Evolutionary conservation across 2,329 filamentous ascomycete species (phyloP), one percentile per base, ranked within the genome.

Genomic region (Parafenestella ontariensis): DNA sequence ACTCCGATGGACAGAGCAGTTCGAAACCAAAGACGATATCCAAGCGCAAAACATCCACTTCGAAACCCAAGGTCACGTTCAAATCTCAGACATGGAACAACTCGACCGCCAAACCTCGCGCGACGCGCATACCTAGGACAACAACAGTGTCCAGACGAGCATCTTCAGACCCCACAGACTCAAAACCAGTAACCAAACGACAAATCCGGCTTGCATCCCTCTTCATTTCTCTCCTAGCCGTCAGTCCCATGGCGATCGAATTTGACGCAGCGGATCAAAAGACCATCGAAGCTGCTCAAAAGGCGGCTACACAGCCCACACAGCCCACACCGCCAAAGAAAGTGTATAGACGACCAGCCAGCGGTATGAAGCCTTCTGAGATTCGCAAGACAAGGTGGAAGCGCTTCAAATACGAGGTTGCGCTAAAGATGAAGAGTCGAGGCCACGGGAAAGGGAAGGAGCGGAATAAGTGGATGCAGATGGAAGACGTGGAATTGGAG

Each of bases 401-500:
- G 41, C 50, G 54, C 3, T 62, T 64, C 49, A 56, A 60, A 18
- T 54, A 59, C 11, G 54, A 56, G 46, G 23, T 63, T 21, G 42
- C 45, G 3, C 26, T 62, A 33, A 58, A 55, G 41, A 55, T 55
- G 41, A 61, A 44, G 17, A 54, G 29, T n/a, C 40, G 33, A 2
- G 31, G 28, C 21, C 52, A 24, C 24, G 18, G 36, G 15, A 59
- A 59, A 21, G 44, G 21, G 9, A 59, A 58, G 23, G 41, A 46
- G 17, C 42, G 43, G 34, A 41, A 46, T 31, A 40, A 47, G 11
- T 43, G 31, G 26, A 41, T 31, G 0, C 53, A 45, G 28, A 39
- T 39, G 6, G 52, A 56, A 2, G 28, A 59, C 10, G 33, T 56
- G 3, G 52, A 60, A 17, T 11, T 60, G 15, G 90, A 95, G 85